A percentile compares a stretch with the other conserved stretches of the same genome.
phyloP scores from a whole-genome alignment of 495 filamentous ascomycete genomes.

The Penicillium coprophilum region DNA sequence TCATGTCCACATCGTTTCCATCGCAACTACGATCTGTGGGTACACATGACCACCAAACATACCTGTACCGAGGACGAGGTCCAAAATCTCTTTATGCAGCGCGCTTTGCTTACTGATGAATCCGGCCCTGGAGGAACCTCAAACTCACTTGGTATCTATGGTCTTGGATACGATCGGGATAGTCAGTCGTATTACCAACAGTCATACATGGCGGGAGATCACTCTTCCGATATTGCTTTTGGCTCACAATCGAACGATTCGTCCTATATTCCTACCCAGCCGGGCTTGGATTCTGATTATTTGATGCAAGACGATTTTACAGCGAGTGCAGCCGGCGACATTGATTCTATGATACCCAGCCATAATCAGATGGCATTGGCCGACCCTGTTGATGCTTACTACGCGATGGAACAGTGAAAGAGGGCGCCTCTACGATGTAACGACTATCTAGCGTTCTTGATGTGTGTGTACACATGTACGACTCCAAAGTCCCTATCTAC shows the following conservation, averaged over 20 bases:
- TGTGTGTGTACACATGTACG: background rate
- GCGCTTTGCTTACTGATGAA: slow-evolving; percentile 38
- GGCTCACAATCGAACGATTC: slow-evolving; percentile 9
- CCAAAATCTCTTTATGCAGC: slow-evolving; percentile 45
- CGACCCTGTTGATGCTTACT: slow-evolving; percentile 37
- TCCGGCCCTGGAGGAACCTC: slow-evolving; percentile 21
- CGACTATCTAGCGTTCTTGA: slow-evolving; percentile 5
- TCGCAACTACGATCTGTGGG: slow-evolving; percentile 64
- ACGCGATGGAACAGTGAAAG: slow-evolving; percentile 26
- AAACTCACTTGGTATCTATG: slow-evolving; percentile 46
- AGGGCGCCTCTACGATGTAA: slow-evolving; percentile 5
- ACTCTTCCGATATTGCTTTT: slow-evolving; percentile 5
- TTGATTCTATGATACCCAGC: slow-evolving; percentile 35
- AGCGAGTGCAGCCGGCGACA: slow-evolving; percentile 10
- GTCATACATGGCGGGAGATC: slow-evolving; percentile 13
- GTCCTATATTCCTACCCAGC: slow-evolving; percentile 10
- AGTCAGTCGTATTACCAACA: slow-evolving; percentile 21
- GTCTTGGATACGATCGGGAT: slow-evolving; percentile 41
- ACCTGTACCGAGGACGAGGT: slow-evolving; percentile 50
- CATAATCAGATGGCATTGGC: slow-evolving; percentile 37
- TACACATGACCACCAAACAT: slow-evolving; percentile 62
- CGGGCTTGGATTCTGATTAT: slow-evolving; percentile 24
- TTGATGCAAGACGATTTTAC: slow-evolving; percentile 29
- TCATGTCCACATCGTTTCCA: slow-evolving; percentile 61
- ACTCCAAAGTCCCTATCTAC: background rate